phyloP scores from a whole-genome alignment of 208 protist species.

The Crithidia expoeki region DNA sequence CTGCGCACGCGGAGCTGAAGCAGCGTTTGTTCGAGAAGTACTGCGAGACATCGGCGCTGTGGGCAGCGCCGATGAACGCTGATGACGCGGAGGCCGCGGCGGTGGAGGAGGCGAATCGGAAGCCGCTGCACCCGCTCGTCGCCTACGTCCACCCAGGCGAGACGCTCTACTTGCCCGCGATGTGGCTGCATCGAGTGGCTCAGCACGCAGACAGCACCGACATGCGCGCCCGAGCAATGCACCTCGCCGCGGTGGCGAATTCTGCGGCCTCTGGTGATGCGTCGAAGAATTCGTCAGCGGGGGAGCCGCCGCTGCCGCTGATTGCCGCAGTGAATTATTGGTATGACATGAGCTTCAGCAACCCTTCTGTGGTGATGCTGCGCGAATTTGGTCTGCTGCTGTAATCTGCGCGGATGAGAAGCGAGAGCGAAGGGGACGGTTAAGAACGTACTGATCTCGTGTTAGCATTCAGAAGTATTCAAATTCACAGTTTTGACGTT shows the following conservation, averaged over 20 bases:
- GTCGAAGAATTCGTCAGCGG: background rate
- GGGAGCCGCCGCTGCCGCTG: constrained; percentile 53
- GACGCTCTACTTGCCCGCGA: constrained; percentile 88
- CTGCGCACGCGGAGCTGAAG: constrained; percentile 28
- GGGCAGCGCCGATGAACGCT: background rate
- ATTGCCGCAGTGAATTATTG: constrained; percentile 94
- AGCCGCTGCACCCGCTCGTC: constrained; percentile 68
- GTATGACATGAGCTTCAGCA: constrained; percentile 92
- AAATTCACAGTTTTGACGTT: no score
- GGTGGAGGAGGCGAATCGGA: constrained; percentile 20
- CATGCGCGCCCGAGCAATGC: constrained; percentile 36
- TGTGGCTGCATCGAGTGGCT: constrained; percentile 92
- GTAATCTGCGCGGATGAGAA: constrained; percentile 23
- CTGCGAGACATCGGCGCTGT: background rate
- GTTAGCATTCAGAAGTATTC: no score
- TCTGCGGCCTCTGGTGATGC: background rate
- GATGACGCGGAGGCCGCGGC: constrained; percentile 7
- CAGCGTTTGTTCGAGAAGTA: constrained; percentile 39
- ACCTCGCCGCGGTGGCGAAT: constrained; percentile 2
- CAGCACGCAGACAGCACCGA: constrained; percentile 80
- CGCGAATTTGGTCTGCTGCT: constrained; percentile 83
- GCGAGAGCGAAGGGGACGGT: no score
- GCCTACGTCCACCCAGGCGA: constrained; percentile 84
- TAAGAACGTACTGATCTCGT: no score
- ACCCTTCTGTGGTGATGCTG: constrained; percentile 81